Evolutionary conservation across 257 asterid genomes (phyloP), one percentile per base, ranked within the genome.

Genomic region (Fraxinus quadrangulata): DNA sequence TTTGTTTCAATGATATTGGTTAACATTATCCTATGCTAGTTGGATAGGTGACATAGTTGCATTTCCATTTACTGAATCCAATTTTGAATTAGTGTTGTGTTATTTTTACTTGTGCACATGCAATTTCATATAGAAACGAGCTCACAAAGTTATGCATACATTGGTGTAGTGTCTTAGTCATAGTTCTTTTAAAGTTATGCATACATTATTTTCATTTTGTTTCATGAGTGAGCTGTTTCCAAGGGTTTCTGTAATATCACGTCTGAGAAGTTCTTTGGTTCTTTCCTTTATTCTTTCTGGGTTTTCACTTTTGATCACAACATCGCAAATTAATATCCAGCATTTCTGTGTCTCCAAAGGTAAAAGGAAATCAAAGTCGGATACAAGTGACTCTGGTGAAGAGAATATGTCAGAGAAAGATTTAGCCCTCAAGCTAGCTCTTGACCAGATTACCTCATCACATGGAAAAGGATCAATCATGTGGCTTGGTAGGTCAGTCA

Each of bases 401-500:
- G 98, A 92, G 85, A 86, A 86, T 83, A 56, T 93, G 91, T 90
- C 99, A 84, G 88, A 92, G 89, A 96, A 96, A 86, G 99, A 96
- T 78, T 85, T 93, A 81, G 99, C 97, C 6, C 86, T 96, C 76
- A 86, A 92, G 83, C 91, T 88, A 71, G 97, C 99, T 31, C 37
- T 96, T 73, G 97, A 96, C 83, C 97, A 92, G 87, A 96, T 96
- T 65, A 89, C 91, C 19, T 17, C 91, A 14, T 85, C 97, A 33
- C 93, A 90, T 79, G 98, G 98, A 45, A 91, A 93, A 85, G 99
- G 98, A 78, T 88, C 99, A 74, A 93, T 93, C 51, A 93, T 96
- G 98, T 96, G 98, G 99, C 94, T 96, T 63, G 97, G 99, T 75
- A 91, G 97, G 71, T 81, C 95, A 21, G 89, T 2, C 14, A 67